phyloP scores from a whole-genome alignment of 768 basidiomycete species.

The Suillus discolor region DNA sequence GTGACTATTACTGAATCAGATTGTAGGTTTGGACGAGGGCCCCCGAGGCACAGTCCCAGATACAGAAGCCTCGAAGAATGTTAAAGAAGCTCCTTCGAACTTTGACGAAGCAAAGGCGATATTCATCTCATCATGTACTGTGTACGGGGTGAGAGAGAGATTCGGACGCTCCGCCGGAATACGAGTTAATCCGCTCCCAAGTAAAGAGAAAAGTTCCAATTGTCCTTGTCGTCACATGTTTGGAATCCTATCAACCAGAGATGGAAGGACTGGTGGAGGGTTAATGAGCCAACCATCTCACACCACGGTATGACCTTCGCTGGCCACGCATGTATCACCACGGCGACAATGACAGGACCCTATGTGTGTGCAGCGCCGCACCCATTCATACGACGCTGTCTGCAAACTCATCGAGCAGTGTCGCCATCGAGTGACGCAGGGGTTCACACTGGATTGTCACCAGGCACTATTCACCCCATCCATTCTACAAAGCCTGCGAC shows the following conservation, averaged over 20 bases:
- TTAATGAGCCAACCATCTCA: constrained; percentile 33
- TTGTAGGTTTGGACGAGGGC: constrained; percentile 13
- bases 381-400: constrained; percentile 24
- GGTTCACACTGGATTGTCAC: not conserved
- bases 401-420: constrained; percentile 6
- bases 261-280: constrained; percentile 43
- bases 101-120: constrained; percentile 26
- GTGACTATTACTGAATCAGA: not conserved
- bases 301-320: constrained; percentile 17
- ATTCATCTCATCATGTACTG: constrained; percentile 36
- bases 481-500: not conserved
- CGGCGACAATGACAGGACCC: not conserved
- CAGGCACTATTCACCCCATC: not conserved
- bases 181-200: constrained; percentile 30
- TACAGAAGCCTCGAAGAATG: constrained; percentile 27
- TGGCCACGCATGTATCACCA: not conserved
- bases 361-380: not conserved
- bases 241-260: constrained; percentile 32
- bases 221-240: constrained; percentile 36
- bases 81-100: constrained; percentile 34
- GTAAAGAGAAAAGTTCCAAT: constrained; percentile 36
- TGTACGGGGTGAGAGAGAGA: constrained; percentile 30
- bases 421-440: not conserved
- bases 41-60: constrained; percentile 27
- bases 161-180: constrained; percentile 30